Conservation (phyloP, 1,284 basidiomycete genomes). For the Crucibulum cyathiforme region DNA sequence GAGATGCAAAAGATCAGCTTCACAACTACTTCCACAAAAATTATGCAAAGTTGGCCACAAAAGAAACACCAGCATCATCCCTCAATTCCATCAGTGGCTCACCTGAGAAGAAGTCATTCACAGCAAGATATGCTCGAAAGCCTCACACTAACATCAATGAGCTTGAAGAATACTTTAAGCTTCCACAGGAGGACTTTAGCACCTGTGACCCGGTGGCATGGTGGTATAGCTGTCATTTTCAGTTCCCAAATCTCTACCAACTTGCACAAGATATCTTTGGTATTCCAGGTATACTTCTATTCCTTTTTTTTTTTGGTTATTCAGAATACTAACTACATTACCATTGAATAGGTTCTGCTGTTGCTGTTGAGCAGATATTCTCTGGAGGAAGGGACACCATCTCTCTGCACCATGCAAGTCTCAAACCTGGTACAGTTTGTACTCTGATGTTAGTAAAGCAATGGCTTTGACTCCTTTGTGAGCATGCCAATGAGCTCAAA, state of each 20-base stretch:
- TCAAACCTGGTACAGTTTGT: neutral
- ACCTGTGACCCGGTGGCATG: constrained; percentile 20
- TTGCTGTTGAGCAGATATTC: neutral
- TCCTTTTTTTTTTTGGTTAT: neutral
- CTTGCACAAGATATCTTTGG: neutral
- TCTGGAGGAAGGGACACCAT: neutral
- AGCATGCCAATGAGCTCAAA: too few relatives aligned
- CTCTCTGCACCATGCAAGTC: neutral
- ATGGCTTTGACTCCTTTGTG: neutral
- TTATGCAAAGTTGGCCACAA: neutral
- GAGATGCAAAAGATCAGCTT: neutral
- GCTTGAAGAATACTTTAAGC: constrained; percentile 22
- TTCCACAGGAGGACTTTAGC: constrained; percentile 16
- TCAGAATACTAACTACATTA: neutral
- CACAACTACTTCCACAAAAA: neutral
- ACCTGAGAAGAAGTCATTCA: neutral
- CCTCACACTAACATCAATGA: constrained; percentile 8
- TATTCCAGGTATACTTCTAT: neutral
- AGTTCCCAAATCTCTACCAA: constrained; percentile 20
- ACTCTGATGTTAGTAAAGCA: neutral
- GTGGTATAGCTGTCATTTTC: constrained; percentile 15
- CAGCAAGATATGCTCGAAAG: neutral
- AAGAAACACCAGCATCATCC: neutral
- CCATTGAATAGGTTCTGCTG: neutral
- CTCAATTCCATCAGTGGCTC: neutral